phyloP scores from a whole-genome alignment of 768 basidiomycete species.

The Boletus vermiculosoides region DNA sequence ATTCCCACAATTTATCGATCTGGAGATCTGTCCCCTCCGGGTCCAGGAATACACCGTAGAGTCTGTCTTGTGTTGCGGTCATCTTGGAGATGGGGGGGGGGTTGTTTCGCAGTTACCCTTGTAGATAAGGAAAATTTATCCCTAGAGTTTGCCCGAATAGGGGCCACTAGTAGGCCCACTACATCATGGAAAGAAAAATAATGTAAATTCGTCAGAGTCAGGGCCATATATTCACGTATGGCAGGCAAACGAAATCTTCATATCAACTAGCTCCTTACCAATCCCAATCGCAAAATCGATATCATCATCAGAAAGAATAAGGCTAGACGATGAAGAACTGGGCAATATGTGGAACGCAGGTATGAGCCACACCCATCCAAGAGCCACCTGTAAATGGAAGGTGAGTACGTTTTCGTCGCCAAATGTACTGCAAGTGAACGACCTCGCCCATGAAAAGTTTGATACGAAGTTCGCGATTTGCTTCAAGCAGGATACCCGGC shows the following conservation, averaged over 20 bases:
- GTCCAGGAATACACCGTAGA: too few species aligned
- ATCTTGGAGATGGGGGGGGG: too few species aligned
- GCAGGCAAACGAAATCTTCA: slow-evolving; percentile 64
- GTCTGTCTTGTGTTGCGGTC: not conserved
- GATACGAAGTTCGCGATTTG: slow-evolving; percentile 62
- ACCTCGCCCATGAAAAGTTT: slow-evolving; percentile 77
- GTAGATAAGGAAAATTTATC: not conserved
- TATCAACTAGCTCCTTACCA: slow-evolving; percentile 63
- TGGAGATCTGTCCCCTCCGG: too few species aligned
- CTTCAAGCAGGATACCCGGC: slow-evolving; percentile 59
- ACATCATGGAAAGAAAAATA: not conserved
- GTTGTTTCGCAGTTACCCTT: not conserved
- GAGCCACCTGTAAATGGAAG: slow-evolving; percentile 50
- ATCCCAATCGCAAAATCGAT: slow-evolving; percentile 78
- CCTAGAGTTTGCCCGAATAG: not conserved
- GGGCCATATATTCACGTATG: slow-evolving; percentile 3
- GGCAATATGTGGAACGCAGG: slow-evolving; percentile 78
- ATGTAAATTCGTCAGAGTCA: not conserved
- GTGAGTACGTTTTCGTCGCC: not conserved
- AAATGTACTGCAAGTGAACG: slow-evolving; percentile 10
- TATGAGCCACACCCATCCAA: slow-evolving; percentile 87
- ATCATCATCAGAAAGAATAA: slow-evolving; percentile 57
- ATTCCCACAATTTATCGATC: too few species aligned
- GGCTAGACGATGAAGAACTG: slow-evolving; percentile 34
- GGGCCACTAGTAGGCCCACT: too few species aligned